Evolutionary conservation across 352 stramenopile species (phyloP), one percentile per base, ranked within the genome.

Genomic region (Blastocystis sp.): DNA sequence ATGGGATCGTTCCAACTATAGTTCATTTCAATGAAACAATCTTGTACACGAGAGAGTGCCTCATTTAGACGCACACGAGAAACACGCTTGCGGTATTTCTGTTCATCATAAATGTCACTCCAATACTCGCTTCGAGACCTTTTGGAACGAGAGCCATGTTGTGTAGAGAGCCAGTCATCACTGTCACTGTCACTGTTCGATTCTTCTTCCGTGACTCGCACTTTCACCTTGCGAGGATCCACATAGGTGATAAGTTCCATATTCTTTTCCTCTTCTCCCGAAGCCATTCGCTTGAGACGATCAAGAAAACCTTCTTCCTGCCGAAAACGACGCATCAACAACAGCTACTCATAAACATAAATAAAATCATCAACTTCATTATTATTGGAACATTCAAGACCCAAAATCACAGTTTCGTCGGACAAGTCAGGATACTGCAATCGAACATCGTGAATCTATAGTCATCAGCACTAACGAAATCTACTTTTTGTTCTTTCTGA

Each of bases 401-500:
- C 71, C 63, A 83, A 37, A 39, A 65, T n/a, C 4, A 63, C 51
- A 19, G 42, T 43, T 14, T 51, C 42, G 16, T 83, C 71, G 12
- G 56, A 42, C 46, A 83, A 37, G 11, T 83, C 43, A 3, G 71
- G 71, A 66, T 66, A 83, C 49, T 65, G 24, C 11, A 52, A 67
- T 24, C 46, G 16, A 11, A 83, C 71, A 83, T 83, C 71, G 9
- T 39, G 42, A 49, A 83, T 83, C 71, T 83, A 43, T 12, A 32
- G 0, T 66, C 0, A 66, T 65, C 39, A 6, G 11, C 43, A 32
- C 4, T n/a, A 32, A 1, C n/a, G n/a, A 52, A n/a, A 16, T 67
- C 49, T 63, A 83, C 71, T 24, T 83, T 83, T 42, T 83, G 71
- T 43, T 66, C 51, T 32, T 27, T 35, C 51, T 83, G 71, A n/a